phyloP scores from a whole-genome alignment of 2,329 filamentous ascomycete genomes.

The Blastomyces percursus region DNA sequence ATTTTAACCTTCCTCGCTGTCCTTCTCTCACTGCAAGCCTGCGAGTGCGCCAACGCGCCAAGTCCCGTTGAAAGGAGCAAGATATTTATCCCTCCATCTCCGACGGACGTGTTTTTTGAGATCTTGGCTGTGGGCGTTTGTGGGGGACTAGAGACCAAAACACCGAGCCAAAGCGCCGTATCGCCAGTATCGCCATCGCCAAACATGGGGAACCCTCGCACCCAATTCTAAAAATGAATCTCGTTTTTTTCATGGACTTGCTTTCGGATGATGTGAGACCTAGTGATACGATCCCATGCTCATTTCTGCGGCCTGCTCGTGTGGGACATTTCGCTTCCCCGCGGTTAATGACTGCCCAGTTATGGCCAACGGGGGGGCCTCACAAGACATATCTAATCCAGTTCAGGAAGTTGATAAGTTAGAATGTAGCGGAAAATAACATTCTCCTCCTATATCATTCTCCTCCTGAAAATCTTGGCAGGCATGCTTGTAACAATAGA shows the following conservation, averaged over 20 bases:
- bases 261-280: background rate
- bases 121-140: background rate
- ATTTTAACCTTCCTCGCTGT: too few relatives aligned
- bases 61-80: background rate
- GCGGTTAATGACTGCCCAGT: background rate
- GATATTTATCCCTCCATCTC: background rate
- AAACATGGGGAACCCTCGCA: background rate
- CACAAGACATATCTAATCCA: background rate
- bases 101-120: background rate
- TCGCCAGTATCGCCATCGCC: background rate
- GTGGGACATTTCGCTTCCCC: background rate
- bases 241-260: background rate
- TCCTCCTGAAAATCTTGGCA: background rate
- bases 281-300: background rate
- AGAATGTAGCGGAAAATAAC: background rate
- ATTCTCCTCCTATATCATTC: background rate
- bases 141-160: background rate
- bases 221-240: too few relatives aligned
- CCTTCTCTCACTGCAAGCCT: background rate
- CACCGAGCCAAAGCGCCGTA: background rate
- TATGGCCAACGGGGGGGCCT: background rate
- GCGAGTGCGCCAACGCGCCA: background rate
- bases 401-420: background rate
- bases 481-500: slow-evolving; percentile 6
- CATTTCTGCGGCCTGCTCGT: background rate